Conservation (phyloP, 306 rosid genomes). For the Trifolium pratense region DNA sequence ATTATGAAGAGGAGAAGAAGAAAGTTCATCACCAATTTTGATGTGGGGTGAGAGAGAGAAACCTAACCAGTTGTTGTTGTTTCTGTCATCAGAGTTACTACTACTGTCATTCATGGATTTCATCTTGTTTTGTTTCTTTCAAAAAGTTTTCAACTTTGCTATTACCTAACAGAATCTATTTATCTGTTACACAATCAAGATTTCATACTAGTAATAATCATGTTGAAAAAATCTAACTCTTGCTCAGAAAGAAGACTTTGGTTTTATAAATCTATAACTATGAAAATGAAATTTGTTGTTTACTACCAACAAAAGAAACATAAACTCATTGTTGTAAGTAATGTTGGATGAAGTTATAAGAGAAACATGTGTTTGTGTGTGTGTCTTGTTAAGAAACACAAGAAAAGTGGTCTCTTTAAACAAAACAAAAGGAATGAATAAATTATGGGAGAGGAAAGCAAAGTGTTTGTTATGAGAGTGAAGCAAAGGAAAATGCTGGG, state of each 20-base stretch:
- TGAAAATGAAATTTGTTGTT: not conserved
- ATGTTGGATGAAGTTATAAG: not conserved
- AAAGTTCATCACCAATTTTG: conserved; percentile 59
- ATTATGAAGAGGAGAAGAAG: conserved; percentile 26
- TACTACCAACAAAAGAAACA: too few species aligned
- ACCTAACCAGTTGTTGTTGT: conserved; percentile 74
- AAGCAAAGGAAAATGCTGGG: conserved; percentile 42
- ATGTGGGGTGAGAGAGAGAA: conserved; percentile 91
- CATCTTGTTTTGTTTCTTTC: conserved; percentile 48
- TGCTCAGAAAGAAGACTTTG: too few species aligned
- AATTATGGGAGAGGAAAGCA: conserved; percentile 9
- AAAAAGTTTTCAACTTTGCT: conserved; percentile 38
- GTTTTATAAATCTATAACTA: too few species aligned
- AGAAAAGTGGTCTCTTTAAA: conserved; percentile 71
- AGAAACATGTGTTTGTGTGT: not conserved
- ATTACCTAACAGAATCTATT: conserved; percentile 31
- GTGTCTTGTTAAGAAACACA: conserved; percentile 31
- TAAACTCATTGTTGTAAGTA: too few species aligned
- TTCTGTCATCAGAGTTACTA: conserved; percentile 39
- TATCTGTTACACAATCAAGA: not conserved
- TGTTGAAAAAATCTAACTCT: too few species aligned
- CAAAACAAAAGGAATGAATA: conserved; percentile 82
- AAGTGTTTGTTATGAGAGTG: not conserved
- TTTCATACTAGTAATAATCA: conserved; percentile 24
- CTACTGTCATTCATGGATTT: conserved; percentile 66